phyloP scores from a whole-genome alignment of 2,329 filamentous ascomycete genomes.

The Aspergillus pseudoterreus region DNA sequence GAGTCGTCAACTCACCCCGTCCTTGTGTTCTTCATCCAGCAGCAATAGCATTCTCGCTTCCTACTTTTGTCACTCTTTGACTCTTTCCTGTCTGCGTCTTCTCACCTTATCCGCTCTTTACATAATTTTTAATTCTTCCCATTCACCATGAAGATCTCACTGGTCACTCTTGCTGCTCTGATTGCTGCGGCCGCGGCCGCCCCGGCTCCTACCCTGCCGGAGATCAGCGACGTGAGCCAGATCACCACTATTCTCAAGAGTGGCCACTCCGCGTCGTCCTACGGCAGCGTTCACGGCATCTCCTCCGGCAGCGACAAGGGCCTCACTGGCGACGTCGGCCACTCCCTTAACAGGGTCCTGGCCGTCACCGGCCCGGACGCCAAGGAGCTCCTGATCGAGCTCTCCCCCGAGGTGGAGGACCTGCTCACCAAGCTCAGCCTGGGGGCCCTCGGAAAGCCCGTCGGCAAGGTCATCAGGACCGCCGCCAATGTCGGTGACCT shows the following conservation, averaged over 20 bases:
- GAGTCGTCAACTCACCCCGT: not conserved
- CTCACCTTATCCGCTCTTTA: constrained; percentile 9
- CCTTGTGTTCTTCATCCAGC: constrained; percentile 7
- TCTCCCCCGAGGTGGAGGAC: constrained; percentile 24
- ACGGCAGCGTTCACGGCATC: no score
- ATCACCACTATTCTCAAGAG: not conserved
- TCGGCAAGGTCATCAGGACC: constrained; percentile 24
- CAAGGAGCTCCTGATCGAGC: constrained; percentile 27
- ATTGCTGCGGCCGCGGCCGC: constrained; percentile 23
- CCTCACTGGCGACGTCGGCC: constrained; percentile 26
- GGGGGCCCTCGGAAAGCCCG: constrained; percentile 23
- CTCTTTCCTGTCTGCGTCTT: not conserved
- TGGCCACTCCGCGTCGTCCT: not conserved
- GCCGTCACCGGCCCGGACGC: constrained; percentile 28
- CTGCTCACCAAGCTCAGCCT: constrained; percentile 29
- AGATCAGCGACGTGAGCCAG: constrained; percentile 5
- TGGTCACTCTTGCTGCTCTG: constrained; percentile 23
- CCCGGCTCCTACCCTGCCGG: constrained; percentile 13
- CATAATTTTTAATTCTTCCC: constrained; percentile 4
- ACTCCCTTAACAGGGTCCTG: constrained; percentile 26
- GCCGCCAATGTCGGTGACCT: constrained; percentile 25
- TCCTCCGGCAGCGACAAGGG: constrained; percentile 4
- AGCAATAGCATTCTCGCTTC: constrained; percentile 11
- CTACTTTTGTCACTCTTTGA: constrained; percentile 20
- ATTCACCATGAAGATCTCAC: constrained; percentile 24